Evolutionary conservation across 345 rosid genomes (phyloP).

Genomic region (Brassica rapa): DNA sequence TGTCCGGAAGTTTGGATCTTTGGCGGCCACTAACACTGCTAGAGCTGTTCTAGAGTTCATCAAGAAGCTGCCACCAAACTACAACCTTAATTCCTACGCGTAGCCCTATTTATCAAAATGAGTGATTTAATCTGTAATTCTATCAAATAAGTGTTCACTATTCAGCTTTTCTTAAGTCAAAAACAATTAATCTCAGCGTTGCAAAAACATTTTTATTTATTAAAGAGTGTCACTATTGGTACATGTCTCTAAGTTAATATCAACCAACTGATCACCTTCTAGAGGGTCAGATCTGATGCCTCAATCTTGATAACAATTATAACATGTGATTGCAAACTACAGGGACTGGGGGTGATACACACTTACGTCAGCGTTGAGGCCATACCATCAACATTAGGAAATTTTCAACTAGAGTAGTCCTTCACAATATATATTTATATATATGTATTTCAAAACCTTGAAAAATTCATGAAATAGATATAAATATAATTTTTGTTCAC

Average conservation of each 20-base stretch:
- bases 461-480: neutral
- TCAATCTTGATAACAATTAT: neutral
- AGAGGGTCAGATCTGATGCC: neutral
- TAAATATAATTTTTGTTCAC: neutral
- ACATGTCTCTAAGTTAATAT: neutral
- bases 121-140: neutral
- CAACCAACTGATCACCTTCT: neutral
- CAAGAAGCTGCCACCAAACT: constrained; percentile 21
- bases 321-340: constrained; percentile 4
- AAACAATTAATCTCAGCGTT: neutral
- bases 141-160: neutral
- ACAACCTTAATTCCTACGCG: neutral
- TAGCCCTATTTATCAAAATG: neutral
- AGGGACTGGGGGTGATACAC: neutral
- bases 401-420: neutral
- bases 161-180: neutral
- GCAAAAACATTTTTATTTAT: neutral
- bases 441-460: neutral
- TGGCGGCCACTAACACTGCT: constrained; percentile 50
- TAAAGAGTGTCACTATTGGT: neutral
- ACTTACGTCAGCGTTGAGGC: neutral
- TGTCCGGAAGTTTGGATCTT: constrained; percentile 37
- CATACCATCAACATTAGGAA: neutral
- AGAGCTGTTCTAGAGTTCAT: constrained; percentile 45
- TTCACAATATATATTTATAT: neutral